A percentile compares a stretch with the other conserved stretches of the same genome.
Conservation (phyloP, 177 flowering plant genomes). For the Vitis hybrid region DNA sequence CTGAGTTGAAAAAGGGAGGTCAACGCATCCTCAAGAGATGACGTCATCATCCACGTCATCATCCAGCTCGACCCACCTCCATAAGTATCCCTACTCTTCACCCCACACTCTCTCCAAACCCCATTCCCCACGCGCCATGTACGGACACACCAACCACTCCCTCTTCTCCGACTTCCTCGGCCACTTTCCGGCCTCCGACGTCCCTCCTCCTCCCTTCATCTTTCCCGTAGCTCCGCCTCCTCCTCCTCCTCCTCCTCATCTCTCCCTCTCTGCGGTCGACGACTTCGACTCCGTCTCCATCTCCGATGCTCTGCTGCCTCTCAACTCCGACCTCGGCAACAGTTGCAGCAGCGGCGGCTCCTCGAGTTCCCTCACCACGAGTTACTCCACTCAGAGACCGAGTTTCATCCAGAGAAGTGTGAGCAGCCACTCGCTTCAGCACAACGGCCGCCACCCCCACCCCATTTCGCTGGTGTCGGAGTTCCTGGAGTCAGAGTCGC, state of each 20-base stretch:
- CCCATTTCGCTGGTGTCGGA: constrained; percentile 15
- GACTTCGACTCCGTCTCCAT: constrained; percentile 18
- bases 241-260: background rate
- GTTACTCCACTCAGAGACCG: constrained; percentile 15
- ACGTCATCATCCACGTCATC: constrained; percentile 37
- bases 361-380: constrained; percentile 26
- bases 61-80: constrained; percentile 11
- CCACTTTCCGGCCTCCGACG: constrained; percentile 2
- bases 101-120: background rate
- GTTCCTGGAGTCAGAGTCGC: constrained; percentile 24
- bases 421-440: constrained; percentile 45
- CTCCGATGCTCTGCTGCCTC: background rate
- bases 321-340: constrained; percentile 11
- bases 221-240: background rate
- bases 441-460: constrained; percentile 15
- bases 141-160: constrained; percentile 16
- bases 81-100: background rate
- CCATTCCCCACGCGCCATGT: constrained; percentile 22
- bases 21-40: constrained; percentile 23
- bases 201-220: background rate
- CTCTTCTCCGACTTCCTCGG: constrained; percentile 2
- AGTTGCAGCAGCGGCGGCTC: constrained; percentile 44
- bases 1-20: constrained; percentile 6
- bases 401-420: constrained; percentile 42
- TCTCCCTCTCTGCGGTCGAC: constrained; percentile 2